These are phyloP conservation scores for Suillus spraguei DNA, from an alignment of 768 basidiomycete species.

Conservation along the genomic window DNA sequence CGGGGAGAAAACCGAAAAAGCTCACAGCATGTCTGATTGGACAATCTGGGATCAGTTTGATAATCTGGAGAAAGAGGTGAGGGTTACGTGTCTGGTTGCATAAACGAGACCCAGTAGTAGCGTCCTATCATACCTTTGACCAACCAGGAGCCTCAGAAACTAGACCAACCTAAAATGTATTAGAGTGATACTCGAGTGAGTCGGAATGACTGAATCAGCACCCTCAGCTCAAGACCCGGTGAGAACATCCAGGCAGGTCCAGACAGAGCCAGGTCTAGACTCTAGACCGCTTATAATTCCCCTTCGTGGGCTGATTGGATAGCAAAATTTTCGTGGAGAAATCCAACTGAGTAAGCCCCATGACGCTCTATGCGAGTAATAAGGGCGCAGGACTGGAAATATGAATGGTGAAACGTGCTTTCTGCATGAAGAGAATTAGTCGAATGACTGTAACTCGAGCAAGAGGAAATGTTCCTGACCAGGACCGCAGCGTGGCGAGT, in stretches of 20 bases:
- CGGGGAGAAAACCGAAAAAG: conserved; percentile 8
- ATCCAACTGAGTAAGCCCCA: neutral
- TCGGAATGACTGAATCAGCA: neutral
- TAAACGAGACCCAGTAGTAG: neutral
- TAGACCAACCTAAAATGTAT: neutral
- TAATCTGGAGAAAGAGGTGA: conserved; percentile 11
- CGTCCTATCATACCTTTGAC: neutral
- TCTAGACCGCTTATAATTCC: neutral
- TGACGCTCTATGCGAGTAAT: neutral
- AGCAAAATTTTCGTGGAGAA: neutral
- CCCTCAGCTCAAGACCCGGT: neutral
- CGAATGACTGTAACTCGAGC: neutral
- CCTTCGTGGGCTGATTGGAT: neutral
- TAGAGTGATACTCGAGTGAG: neutral
- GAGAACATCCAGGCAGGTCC: conserved; percentile 1
- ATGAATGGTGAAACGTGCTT: neutral
- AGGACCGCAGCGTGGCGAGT: neutral
- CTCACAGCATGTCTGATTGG: neutral
- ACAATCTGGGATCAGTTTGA: conserved; percentile 9
- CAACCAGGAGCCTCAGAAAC: neutral
- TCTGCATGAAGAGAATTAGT: neutral
- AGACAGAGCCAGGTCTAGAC: neutral
- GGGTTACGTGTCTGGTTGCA: conserved; percentile 20
- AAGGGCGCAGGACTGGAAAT: neutral
- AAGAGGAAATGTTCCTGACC: neutral